A percentile compares a stretch with the other conserved stretches of the same genome.
Evolutionary conservation across 2,329 filamentous ascomycete species (phyloP).

Genomic region (Aureobasidium leucospermi): DNA sequence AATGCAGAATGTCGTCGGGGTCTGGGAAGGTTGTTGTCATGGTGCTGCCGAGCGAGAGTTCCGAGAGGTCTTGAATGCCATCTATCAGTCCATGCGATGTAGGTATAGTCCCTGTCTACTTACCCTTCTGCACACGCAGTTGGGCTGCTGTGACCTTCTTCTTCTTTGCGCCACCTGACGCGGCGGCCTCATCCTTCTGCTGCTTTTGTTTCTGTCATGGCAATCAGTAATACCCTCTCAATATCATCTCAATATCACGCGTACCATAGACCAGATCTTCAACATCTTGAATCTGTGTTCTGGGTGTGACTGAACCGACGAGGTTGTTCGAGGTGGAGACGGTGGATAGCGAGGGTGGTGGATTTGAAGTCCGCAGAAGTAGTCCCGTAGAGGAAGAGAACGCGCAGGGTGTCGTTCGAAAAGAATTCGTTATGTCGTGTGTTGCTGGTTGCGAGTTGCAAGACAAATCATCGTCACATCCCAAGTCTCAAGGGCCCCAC

Average conservation of each 20-base stretch:
- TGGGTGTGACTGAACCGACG: slow-evolving; percentile 9
- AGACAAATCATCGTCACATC: neutral
- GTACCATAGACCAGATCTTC: slow-evolving; percentile 99
- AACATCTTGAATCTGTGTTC: slow-evolving; percentile 61
- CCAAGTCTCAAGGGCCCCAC: slow-evolving; percentile 1
- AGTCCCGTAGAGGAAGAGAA: neutral
- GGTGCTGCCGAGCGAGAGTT: slow-evolving; percentile 68
- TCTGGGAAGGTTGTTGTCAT: slow-evolving; percentile 79
- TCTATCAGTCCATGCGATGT: neutral
- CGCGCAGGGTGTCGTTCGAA: neutral
- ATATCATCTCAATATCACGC: slow-evolving; percentile 20
- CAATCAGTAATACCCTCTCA: slow-evolving; percentile 20
- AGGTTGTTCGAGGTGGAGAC: neutral
- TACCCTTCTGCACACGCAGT: slow-evolving; percentile 92
- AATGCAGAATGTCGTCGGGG: slow-evolving; percentile 79
- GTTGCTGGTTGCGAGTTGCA: neutral
- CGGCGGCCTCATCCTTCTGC: slow-evolving; percentile 84
- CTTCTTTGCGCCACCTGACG: slow-evolving; percentile 68
- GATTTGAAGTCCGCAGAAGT: neutral
- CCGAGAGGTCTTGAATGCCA: slow-evolving; percentile 60
- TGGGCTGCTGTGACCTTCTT: slow-evolving; percentile 98
- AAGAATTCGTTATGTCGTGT: neutral
- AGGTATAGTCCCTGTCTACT: neutral
- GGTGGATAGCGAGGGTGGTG: neutral
- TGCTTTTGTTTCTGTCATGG: slow-evolving; percentile 62